These are phyloP conservation scores for Bertia moriformis DNA, from an alignment of 2,329 filamentous ascomycete genomes.

Conservation along the genomic window DNA sequence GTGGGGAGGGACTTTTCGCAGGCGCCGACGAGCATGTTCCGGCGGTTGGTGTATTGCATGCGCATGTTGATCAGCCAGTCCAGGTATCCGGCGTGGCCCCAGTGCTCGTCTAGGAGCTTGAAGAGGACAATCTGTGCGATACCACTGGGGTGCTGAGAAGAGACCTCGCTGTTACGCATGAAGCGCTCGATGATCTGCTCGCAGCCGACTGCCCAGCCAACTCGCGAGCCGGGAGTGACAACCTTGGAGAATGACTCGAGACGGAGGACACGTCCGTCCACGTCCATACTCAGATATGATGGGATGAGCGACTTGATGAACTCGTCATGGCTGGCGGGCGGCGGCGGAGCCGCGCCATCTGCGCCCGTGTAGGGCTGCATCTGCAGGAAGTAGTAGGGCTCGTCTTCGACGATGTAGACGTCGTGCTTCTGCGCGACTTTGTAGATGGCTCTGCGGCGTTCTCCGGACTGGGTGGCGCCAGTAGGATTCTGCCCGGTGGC, in stretches of 20 bases:
- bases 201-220: slow-evolving; percentile 14
- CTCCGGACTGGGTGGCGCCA: slow-evolving; percentile 48
- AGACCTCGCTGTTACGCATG: slow-evolving; percentile 9
- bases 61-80: slow-evolving; percentile 12
- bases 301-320: slow-evolving; percentile 4
- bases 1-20: slow-evolving; percentile 10
- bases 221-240: slow-evolving; percentile 13
- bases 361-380: slow-evolving; percentile 33
- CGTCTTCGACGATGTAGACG: slow-evolving; percentile 57
- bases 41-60: slow-evolving; percentile 8
- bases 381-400: slow-evolving; percentile 61
- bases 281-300: slow-evolving; percentile 18
- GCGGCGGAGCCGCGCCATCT: slow-evolving; percentile 14
- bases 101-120: slow-evolving; percentile 13
- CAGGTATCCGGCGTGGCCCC: slow-evolving; percentile 14
- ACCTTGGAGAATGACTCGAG: slow-evolving; percentile 16
- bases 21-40: slow-evolving; percentile 10
- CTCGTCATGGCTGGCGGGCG: slow-evolving; percentile 5
- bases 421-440: slow-evolving; percentile 57
- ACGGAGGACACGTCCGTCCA: slow-evolving; percentile 13
- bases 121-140: slow-evolving; percentile 13
- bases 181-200: slow-evolving; percentile 12
- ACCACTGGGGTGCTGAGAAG: slow-evolving; percentile 9
- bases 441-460: slow-evolving; percentile 48
- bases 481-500: slow-evolving; percentile 65